Evolutionary conservation across 805 yeast species (phyloP).

Genomic region (Metschnikowia rubicola): DNA sequence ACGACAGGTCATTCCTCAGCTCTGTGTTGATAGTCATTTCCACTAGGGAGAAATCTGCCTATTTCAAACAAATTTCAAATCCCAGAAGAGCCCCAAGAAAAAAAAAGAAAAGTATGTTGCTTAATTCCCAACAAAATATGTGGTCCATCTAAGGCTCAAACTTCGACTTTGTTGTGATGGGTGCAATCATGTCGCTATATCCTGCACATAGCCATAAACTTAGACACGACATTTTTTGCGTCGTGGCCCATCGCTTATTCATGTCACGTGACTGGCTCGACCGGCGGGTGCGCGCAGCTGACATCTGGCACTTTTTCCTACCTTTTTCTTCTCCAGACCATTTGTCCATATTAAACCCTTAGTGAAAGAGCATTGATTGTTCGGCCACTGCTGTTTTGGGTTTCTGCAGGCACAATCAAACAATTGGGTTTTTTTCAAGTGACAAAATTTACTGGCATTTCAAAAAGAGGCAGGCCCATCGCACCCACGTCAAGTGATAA

Average conservation of each 20-base stretch:
- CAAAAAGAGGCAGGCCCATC: no score
- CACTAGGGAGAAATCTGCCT: no score
- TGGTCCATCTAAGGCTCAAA: no score
- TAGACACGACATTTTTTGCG: no score
- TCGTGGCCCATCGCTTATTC: not conserved
- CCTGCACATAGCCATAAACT: not conserved
- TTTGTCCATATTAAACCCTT: not conserved
- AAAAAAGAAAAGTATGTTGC: no score
- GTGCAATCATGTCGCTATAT: not conserved
- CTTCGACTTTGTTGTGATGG: not conserved
- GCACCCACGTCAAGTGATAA: no score
- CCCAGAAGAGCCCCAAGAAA: no score
- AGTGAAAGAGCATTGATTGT: constrained; percentile 7
- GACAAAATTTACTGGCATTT: no score
- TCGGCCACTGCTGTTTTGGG: constrained; percentile 2
- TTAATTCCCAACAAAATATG: no score
- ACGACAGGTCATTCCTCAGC: no score
- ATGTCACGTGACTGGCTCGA: constrained; percentile 4
- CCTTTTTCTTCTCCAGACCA: constrained; percentile 2
- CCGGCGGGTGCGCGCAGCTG: not conserved
- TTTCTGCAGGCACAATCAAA: not conserved
- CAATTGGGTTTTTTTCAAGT: not conserved
- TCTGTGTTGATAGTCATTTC: no score
- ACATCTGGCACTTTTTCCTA: constrained; percentile 2
- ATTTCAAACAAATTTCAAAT: no score